Evolutionary conservation across 2,329 filamentous ascomycete species (phyloP), one percentile per base, ranked within the genome.

Genomic region (Stemphylium vesicarium): DNA sequence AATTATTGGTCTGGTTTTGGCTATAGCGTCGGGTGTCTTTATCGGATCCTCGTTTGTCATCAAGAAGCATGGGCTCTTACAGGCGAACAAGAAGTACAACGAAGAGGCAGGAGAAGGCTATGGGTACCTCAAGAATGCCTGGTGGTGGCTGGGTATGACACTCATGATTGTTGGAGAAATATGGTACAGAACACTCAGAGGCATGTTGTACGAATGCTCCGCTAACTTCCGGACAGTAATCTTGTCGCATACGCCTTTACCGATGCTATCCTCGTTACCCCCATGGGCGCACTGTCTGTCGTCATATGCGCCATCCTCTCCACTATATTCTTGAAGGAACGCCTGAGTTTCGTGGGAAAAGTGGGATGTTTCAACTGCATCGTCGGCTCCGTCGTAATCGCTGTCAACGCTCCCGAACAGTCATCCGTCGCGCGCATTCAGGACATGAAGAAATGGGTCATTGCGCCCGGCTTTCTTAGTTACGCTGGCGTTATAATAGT

Each of bases 181-280:
- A 52, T 96, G 52, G 52, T 55, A 55, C 47, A 20, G 4, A 15
- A 12, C 38, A 24, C 31, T 41, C 10, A 18, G 13, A 33, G 16
- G n/a, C n/a, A n/a, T 31, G 13, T 31, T 7, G 35, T 40, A 11
- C 4, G 31, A 22, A 16, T 13, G 92, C 85, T 26, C 18, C 36
- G 20, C 48, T 52, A 56, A 52, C 42, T 20, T 20, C 13, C n/a
- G n/a, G 22, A 18, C 12, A 56, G 53, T 39, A 99, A 99, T 78
- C 96, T 98, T 74, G 91, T 94, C 73, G 95, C 95, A 49, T 98
- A 98, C 73, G 91, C 92, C 52, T 98, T 98, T 69, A 95, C 95
- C 59, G 95, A 98, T 75, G 94, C 94, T 57, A 97, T 98, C 66
- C 81, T 98, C 60, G 94, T 98, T 50, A 97, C 94, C 0, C 93